Evolutionary conservation across 805 yeast species (phyloP).

Genomic region (Saccharomycopsis amapae): DNA sequence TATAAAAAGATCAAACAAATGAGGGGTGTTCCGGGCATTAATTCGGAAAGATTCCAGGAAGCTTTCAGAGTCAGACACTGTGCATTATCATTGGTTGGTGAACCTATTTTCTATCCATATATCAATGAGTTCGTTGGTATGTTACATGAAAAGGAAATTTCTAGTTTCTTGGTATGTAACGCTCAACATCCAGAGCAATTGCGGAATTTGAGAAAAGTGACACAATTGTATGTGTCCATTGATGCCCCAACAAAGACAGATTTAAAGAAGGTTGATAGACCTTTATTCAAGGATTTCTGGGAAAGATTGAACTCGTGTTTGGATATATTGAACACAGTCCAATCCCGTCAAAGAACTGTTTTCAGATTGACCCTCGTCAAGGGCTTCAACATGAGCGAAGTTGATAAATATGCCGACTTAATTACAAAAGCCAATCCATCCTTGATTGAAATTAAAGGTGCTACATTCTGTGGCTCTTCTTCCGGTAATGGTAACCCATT

Average conservation of each 20-base stretch:
- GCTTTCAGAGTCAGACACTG: slow-evolving; percentile 87
- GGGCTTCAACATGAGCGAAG: slow-evolving; percentile 83
- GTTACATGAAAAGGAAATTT: slow-evolving; percentile 73
- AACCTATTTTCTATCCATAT: slow-evolving; percentile 89
- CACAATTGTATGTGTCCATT: slow-evolving; percentile 86
- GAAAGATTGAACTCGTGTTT: slow-evolving; percentile 76
- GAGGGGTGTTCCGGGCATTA: slow-evolving; percentile 94
- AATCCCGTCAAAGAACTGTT: slow-evolving; percentile 81
- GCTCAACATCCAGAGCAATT: slow-evolving; percentile 93
- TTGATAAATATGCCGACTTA: slow-evolving; percentile 77
- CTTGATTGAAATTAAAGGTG: slow-evolving; percentile 89
- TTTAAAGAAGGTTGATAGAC: slow-evolving; percentile 79
- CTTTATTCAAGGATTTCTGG: slow-evolving; percentile 88
- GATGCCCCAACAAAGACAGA: slow-evolving; percentile 87
- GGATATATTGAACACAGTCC: slow-evolving; percentile 66
- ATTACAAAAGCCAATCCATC: slow-evolving; percentile 78
- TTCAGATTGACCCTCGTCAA: slow-evolving; percentile 85
- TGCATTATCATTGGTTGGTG: slow-evolving; percentile 89
- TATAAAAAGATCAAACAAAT: slow-evolving; percentile 87
- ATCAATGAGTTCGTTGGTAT: slow-evolving; percentile 77
- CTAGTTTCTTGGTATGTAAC: slow-evolving; percentile 86
- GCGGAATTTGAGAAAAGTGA: slow-evolving; percentile 61
- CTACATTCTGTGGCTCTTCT: slow-evolving; percentile 91
- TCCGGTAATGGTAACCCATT: slow-evolving; percentile 77
- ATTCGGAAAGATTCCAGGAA: slow-evolving; percentile 81